Evolutionary conservation across 306 rosid genomes (phyloP).

Genomic region (Senna tora): DNA sequence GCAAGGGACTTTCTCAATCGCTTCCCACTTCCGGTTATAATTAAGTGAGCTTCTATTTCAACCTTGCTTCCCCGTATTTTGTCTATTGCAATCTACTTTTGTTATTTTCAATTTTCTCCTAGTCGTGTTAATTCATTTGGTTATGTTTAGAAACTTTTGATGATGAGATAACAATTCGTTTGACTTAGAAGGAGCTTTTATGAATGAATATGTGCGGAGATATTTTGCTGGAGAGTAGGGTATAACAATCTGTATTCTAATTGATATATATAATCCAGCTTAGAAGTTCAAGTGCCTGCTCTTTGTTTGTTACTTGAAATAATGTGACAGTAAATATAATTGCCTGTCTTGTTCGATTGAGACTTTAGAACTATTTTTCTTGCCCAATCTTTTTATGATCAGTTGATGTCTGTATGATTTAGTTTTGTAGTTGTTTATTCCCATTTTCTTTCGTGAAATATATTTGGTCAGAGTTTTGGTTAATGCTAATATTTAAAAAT

Average conservation of each 20-base stretch:
- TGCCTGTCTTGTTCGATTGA: neutral
- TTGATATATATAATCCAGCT: neutral
- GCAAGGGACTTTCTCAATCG: conserved; percentile 66
- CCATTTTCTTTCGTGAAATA: conserved; percentile 1
- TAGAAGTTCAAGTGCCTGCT: neutral
- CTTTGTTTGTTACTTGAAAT: neutral
- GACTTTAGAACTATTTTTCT: conserved; percentile 9
- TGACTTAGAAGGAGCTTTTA: neutral
- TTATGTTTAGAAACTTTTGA: conserved; percentile 10
- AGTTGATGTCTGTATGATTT: conserved; percentile 5
- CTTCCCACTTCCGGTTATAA: conserved; percentile 74
- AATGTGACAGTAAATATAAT: neutral
- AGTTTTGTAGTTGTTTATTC: neutral
- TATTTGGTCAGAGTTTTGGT: conserved; percentile 6
- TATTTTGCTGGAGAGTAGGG: neutral
- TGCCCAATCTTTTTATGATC: neutral
- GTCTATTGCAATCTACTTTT: neutral
- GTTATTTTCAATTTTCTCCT: no score
- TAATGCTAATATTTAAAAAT: neutral
- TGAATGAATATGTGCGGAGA: neutral
- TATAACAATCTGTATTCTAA: conserved; percentile 24
- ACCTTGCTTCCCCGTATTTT: neutral
- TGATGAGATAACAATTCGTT: neutral
- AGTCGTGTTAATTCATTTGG: neutral
- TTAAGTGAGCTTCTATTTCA: conserved; percentile 50